phyloP scores from a whole-genome alignment of 2,329 filamentous ascomycete species.

The Ophiocordyceps sinensis region DNA sequence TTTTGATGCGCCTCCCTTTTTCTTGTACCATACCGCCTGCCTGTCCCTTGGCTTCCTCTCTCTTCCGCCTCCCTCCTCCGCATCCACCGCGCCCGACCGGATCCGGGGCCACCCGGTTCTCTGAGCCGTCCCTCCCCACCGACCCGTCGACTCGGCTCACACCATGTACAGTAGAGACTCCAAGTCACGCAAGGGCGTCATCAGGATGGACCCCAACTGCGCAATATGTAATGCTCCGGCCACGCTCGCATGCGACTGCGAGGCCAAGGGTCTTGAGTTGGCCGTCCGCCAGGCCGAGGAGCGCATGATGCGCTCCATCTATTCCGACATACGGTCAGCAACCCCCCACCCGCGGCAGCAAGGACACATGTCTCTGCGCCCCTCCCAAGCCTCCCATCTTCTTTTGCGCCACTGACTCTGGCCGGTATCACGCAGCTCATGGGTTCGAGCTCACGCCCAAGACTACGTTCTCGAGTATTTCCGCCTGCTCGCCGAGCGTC shows the following conservation, averaged over 20 bases:
- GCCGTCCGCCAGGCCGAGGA: constrained; percentile 49
- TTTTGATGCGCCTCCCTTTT: no score
- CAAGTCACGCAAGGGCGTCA: constrained; percentile 30
- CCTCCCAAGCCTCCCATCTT: no score
- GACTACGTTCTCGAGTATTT: constrained; percentile 57
- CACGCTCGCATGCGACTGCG: constrained; percentile 45
- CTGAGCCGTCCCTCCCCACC: no score
- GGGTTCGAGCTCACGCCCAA: constrained; percentile 51
- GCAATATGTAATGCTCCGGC: constrained; percentile 51
- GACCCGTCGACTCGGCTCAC: constrained; percentile 14
- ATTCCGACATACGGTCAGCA: constrained; percentile 47
- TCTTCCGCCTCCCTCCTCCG: no score
- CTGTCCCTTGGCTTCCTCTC: no score
- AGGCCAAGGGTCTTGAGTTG: constrained; percentile 48
- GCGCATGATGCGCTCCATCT: constrained; percentile 47
- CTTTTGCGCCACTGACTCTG: no score
- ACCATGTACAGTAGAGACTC: constrained; percentile 38
- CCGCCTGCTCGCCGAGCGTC: constrained; percentile 42
- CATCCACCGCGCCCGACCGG: not conserved
- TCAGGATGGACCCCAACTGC: constrained; percentile 56
- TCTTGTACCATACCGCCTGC: not conserved
- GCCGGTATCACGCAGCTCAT: constrained; percentile 27
- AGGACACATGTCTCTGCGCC: no score
- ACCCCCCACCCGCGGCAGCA: not conserved
- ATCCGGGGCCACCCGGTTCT: not conserved